Conservation (phyloP, 371 early-diverging fungal genomes). For the Nematocida sp. region DNA sequence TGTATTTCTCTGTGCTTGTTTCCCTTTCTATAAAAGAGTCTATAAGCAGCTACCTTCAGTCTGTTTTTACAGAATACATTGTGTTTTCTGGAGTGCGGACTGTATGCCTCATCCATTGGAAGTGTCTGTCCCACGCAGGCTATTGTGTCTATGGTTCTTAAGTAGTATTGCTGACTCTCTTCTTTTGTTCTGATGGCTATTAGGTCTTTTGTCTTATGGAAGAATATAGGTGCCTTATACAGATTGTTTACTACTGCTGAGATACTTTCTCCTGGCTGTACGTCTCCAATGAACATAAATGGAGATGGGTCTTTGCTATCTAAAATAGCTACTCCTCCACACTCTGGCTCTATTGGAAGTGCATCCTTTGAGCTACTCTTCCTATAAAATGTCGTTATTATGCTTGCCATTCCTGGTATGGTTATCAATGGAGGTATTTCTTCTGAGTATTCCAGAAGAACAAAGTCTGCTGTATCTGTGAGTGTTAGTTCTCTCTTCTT, state of each 20-base stretch:
- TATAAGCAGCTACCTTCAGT: slow-evolving; percentile 70
- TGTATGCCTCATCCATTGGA: slow-evolving; percentile 85
- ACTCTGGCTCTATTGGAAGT: slow-evolving; percentile 21
- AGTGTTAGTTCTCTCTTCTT: slow-evolving; percentile 77
- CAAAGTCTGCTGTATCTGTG: slow-evolving; percentile 74
- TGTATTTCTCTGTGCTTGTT: slow-evolving; percentile 65
- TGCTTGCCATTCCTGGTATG: slow-evolving; percentile 89
- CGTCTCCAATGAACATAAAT: slow-evolving; percentile 75
- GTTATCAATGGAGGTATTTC: slow-evolving; percentile 89
- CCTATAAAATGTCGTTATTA: slow-evolving; percentile 88
- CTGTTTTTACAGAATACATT: slow-evolving; percentile 81
- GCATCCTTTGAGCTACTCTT: slow-evolving; percentile 67
- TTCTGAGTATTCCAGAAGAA: slow-evolving; percentile 86
- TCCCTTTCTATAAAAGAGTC: slow-evolving; percentile 67
- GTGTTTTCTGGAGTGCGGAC: slow-evolving; percentile 87
- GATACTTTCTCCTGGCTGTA: slow-evolving; percentile 78
- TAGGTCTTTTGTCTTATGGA: slow-evolving; percentile 69
- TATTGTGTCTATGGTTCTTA: slow-evolving; percentile 74
- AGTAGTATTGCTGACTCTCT: slow-evolving; percentile 65
- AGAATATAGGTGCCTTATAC: slow-evolving; percentile 85
- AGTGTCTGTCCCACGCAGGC: slow-evolving; percentile 92
- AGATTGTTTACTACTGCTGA: slow-evolving; percentile 84
- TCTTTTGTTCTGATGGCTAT: slow-evolving; percentile 64
- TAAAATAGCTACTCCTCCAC: slow-evolving; percentile 67
- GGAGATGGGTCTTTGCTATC: slow-evolving; percentile 90